Evolutionary conservation across 1,284 basidiomycete species (phyloP).

Genomic region (Rhodotorula sp.): DNA sequence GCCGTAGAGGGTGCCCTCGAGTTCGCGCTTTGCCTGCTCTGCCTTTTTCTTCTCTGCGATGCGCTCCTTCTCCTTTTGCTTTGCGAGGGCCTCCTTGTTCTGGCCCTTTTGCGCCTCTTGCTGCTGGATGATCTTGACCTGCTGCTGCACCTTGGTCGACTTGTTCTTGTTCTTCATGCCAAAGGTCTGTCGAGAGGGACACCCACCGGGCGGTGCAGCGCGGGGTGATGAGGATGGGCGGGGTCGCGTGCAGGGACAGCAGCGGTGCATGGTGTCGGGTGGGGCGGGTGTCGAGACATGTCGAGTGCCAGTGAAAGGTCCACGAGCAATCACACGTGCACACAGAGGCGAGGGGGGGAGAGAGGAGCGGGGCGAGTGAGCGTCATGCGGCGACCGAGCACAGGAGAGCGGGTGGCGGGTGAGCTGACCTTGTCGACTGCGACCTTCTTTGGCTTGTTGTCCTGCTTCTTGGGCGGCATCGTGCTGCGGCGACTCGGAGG

Average conservation of each 20-base stretch:
- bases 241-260: constrained; percentile 23
- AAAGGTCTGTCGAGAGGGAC: constrained; percentile 18
- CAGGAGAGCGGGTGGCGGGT: constrained; percentile 21
- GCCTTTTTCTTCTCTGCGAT: constrained; percentile 52
- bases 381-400: constrained; percentile 44
- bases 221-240: constrained; percentile 30
- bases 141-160: constrained; percentile 86
- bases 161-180: constrained; percentile 70
- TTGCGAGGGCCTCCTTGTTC: constrained; percentile 68
- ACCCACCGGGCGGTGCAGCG: no score
- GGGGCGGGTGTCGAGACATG: not conserved
- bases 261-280: no score
- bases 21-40: constrained; percentile 80
- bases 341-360: constrained; percentile 38
- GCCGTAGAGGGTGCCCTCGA: constrained; percentile 70
- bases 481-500: not conserved
- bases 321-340: not conserved
- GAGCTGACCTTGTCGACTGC: constrained; percentile 71
- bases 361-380: not conserved
- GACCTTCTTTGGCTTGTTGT: constrained; percentile 59
- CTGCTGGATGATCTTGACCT: constrained; percentile 60
- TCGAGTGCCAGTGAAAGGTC: not conserved
- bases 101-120: constrained; percentile 41
- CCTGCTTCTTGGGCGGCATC: constrained; percentile 69
- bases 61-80: constrained; percentile 73